These are phyloP conservation scores for Santalum album DNA, from an alignment of 164 flowering plant species.

Conservation along the genomic window DNA sequence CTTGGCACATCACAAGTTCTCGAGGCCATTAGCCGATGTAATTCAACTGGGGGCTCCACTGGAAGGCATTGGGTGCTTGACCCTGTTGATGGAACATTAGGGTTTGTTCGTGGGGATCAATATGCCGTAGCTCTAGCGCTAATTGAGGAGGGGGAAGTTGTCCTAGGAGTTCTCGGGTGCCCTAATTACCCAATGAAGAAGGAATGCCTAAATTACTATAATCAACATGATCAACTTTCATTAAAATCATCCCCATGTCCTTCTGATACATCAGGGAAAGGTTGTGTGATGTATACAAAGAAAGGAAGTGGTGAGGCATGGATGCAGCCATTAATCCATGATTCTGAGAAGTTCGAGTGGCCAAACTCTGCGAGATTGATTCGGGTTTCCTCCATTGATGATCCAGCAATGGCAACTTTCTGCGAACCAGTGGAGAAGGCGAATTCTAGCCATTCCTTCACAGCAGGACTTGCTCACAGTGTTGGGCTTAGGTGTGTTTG, in stretches of 20 bases:
- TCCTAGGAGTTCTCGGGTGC: conserved; percentile 90
- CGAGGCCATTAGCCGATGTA: conserved; percentile 70
- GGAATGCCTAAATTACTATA: conserved; percentile 67
- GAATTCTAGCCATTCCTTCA: conserved; percentile 77
- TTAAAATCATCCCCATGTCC: conserved; percentile 35
- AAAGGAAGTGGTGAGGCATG: conserved; percentile 64
- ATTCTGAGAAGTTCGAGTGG: conserved; percentile 28
- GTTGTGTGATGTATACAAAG: conserved; percentile 70
- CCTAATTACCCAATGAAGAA: conserved; percentile 84
- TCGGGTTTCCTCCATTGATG: conserved; percentile 53
- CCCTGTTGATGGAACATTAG: conserved; percentile 88
- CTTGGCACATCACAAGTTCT: conserved; percentile 49
- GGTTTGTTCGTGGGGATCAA: conserved; percentile 87
- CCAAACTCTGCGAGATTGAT: conserved; percentile 48
- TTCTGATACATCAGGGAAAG: conserved; percentile 54
- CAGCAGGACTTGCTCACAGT: conserved; percentile 75
- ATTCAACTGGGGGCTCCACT: conserved; percentile 52
- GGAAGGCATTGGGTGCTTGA: conserved; percentile 85
- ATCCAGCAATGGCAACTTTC: conserved; percentile 75
- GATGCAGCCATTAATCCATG: conserved; percentile 65
- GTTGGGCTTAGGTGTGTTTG: conserved; percentile 60
- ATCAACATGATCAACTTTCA: conserved; percentile 39
- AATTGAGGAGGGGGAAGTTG: conserved; percentile 77
- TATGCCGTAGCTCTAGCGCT: conserved; percentile 83
- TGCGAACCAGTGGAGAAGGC: conserved; percentile 87